phyloP scores from a whole-genome alignment of 371 early-diverging fungal genomes.

The Lichtheimia hyalospora region DNA sequence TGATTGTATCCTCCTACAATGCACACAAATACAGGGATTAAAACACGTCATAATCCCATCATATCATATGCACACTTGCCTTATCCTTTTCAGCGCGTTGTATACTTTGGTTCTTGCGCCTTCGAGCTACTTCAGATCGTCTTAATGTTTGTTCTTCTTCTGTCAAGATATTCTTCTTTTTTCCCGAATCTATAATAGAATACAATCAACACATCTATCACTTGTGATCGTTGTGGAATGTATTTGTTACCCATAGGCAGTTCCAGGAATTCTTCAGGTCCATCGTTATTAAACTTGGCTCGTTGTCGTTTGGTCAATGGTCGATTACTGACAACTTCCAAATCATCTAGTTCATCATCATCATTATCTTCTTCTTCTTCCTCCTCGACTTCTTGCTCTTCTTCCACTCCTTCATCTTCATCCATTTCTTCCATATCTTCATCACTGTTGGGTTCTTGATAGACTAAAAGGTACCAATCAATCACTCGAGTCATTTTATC shows the following conservation, averaged over 20 bases:
- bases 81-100: slow-evolving; percentile 79
- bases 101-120: slow-evolving; percentile 75
- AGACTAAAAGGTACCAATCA: not conserved
- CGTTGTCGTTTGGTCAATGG: slow-evolving; percentile 74
- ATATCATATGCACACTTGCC: slow-evolving; percentile 13
- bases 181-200: not conserved
- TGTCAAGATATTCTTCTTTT: slow-evolving; percentile 62
- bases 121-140: slow-evolving; percentile 73
- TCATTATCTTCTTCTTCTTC: not conserved
- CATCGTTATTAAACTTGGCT: slow-evolving; percentile 60
- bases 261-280: slow-evolving; percentile 59
- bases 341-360: slow-evolving; percentile 35
- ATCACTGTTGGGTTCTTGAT: slow-evolving; percentile 9
- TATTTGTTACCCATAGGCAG: slow-evolving; percentile 59
- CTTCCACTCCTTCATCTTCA: not conserved
- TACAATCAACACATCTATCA: not conserved
- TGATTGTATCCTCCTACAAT: slow-evolving; percentile 65
- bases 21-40: not conserved
- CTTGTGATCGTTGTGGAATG: too few species aligned
- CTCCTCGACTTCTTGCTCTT: too few species aligned
- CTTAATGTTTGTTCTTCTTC: slow-evolving; percentile 70
- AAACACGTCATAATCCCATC: not conserved
- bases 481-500: not conserved
- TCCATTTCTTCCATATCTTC: slow-evolving; percentile 46
- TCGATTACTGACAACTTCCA: slow-evolving; percentile 48